These are phyloP conservation scores for Boletus pseudo-olivaceus DNA, from an alignment of 768 basidiomycete species.

Conservation along the genomic window DNA sequence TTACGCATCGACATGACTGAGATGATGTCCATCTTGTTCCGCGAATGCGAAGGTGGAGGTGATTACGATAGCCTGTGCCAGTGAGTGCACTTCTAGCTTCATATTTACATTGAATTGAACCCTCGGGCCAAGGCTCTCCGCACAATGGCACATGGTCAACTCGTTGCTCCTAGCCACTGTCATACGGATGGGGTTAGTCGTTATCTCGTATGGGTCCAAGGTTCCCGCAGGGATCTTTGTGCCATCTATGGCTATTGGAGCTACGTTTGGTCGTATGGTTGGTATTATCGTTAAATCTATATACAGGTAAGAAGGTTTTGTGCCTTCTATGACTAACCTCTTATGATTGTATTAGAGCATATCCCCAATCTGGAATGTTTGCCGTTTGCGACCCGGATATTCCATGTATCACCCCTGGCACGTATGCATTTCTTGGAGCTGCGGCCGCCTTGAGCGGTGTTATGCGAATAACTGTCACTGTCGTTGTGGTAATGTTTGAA, in stretches of 20 bases:
- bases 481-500: conserved; percentile 99
- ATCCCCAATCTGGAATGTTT: conserved; percentile 84
- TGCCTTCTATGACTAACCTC: background rate
- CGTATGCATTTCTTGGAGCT: conserved; percentile 96
- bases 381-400: conserved; percentile 86
- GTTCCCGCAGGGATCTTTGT: conserved; percentile 98
- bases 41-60: conserved; percentile 91
- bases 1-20: conserved; percentile 97
- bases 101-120: conserved; percentile 6
- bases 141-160: conserved; percentile 94
- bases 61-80: conserved; percentile 94
- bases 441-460: conserved; percentile 95
- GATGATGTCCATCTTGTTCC: conserved; percentile 90
- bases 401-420: conserved; percentile 97
- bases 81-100: conserved; percentile 46
- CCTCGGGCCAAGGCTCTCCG: conserved; percentile 55
- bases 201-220: conserved; percentile 93
- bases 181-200: conserved; percentile 79
- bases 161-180: conserved; percentile 89
- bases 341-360: conserved; percentile 48
- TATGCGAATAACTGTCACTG: conserved; percentile 95
- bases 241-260: conserved; percentile 98
- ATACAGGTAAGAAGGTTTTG: conserved; percentile 58
- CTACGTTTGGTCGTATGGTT: conserved; percentile 94
- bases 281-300: conserved; percentile 95